Evolutionary conservation across 768 basidiomycete genomes (phyloP).

Genomic region (Calocybe gangraenosa): DNA sequence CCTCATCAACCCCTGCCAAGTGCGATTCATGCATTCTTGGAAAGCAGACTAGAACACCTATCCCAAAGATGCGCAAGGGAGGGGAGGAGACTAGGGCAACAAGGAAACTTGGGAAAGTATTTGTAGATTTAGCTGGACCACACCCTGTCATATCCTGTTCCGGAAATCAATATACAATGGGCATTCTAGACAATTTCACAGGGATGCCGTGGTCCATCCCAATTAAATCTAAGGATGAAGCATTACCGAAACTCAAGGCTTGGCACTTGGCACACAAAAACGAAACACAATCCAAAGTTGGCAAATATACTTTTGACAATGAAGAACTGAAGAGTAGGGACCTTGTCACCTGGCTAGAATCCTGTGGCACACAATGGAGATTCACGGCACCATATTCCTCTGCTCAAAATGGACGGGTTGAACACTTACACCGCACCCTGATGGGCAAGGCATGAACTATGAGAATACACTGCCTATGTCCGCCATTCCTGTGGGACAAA

Average conservation of each 20-base stretch:
- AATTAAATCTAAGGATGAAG: constrained; percentile 22
- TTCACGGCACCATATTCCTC: constrained; percentile 26
- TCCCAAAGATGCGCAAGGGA: constrained; percentile 1
- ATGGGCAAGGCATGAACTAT: constrained; percentile 24
- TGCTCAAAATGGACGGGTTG: constrained; percentile 29
- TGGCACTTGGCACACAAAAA: constrained; percentile 25
- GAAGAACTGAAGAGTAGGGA: constrained; percentile 17
- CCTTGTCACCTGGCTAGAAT: constrained; percentile 13
- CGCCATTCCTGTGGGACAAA: constrained; percentile 24
- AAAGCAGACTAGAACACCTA: constrained; percentile 7
- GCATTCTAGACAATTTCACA: neutral
- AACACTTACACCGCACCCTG: constrained; percentile 27
- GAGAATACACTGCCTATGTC: constrained; percentile 16
- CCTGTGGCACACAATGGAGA: constrained; percentile 12
- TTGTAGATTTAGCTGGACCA: constrained; percentile 4
- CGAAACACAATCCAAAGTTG: constrained; percentile 12
- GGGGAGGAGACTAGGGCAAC: neutral
- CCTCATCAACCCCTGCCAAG: neutral
- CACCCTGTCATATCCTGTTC: neutral
- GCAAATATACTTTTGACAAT: constrained; percentile 13
- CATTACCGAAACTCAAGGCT: constrained; percentile 17
- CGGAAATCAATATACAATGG: neutral
- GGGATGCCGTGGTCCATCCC: constrained; percentile 27
- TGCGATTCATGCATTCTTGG: constrained; percentile 8
- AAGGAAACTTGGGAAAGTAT: constrained; percentile 3